Evolutionary conservation across 2,329 filamentous ascomycete species (phyloP).

Genomic region (Pyrenophora graminea): DNA sequence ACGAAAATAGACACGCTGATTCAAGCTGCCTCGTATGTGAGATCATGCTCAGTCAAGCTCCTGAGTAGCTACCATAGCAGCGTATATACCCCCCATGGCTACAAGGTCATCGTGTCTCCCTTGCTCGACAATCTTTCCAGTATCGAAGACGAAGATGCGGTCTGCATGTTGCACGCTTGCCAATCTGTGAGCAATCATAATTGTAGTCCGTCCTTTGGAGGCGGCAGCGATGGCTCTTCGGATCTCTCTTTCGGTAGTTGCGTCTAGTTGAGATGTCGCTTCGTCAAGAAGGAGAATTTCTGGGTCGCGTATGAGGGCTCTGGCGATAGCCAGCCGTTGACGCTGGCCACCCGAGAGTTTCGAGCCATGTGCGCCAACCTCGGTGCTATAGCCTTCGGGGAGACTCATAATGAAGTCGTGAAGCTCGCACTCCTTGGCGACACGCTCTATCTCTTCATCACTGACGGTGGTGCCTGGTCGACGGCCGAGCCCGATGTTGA

Average conservation of each 20-base stretch:
- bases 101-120: conserved; percentile 67
- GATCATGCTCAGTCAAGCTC: conserved; percentile 33
- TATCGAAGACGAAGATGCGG: conserved; percentile 77
- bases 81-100: conserved; percentile 39
- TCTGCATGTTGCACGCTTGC: conserved; percentile 79
- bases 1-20: too few species aligned
- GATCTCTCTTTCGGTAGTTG: conserved; percentile 51
- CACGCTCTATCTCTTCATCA: conserved; percentile 38
- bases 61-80: conserved; percentile 44
- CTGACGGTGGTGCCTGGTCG: conserved; percentile 30
- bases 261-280: conserved; percentile 53
- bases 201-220: conserved; percentile 59
- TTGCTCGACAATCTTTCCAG: conserved; percentile 63
- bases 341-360: conserved; percentile 53
- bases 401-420: conserved; percentile 55
- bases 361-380: conserved; percentile 50
- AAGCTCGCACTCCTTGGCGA: conserved; percentile 50
- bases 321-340: conserved; percentile 53
- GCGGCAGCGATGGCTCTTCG: conserved; percentile 49
- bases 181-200: conserved; percentile 77
- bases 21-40: not conserved
- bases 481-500: conserved; percentile 51
- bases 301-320: conserved; percentile 53
- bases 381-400: conserved; percentile 54
- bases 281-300: conserved; percentile 54